phyloP scores from a whole-genome alignment of 768 basidiomycete genomes.

The Boletus reticuloceps region DNA sequence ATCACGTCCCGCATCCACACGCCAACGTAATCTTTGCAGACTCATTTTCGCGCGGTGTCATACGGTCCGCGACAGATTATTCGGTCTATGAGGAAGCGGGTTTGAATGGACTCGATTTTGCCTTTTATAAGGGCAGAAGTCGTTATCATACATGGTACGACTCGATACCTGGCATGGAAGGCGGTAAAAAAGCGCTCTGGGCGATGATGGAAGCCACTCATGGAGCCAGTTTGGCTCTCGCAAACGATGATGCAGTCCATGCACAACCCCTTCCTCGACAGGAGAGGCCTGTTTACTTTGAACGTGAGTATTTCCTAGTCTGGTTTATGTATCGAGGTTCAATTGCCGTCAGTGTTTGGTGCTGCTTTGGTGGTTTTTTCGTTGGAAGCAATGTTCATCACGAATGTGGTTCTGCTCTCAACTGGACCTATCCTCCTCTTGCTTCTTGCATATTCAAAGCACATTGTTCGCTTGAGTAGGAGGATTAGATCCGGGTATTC shows the following conservation, averaged over 20 bases:
- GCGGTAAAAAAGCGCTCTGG: conserved; percentile 62
- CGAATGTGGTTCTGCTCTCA: conserved; percentile 60
- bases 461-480: conserved; percentile 22
- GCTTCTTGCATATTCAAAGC: conserved; percentile 39
- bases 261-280: conserved; percentile 21
- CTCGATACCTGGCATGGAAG: conserved; percentile 55
- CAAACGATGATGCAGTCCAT: conserved; percentile 40
- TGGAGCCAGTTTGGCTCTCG: conserved; percentile 52
- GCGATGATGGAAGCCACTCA: conserved; percentile 70
- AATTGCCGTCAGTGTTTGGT: conserved; percentile 52
- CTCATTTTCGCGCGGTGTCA: conserved; percentile 59
- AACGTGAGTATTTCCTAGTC: conserved; percentile 45
- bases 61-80: conserved; percentile 75
- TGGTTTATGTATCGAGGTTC: neutral
- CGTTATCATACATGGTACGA: conserved; percentile 79
- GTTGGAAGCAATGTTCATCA: conserved; percentile 45
- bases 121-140: conserved; percentile 73
- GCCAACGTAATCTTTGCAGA: conserved; percentile 70
- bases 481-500: conserved; percentile 12
- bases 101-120: conserved; percentile 72
- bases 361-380: conserved; percentile 53
- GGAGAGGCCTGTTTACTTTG: conserved; percentile 61
- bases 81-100: conserved; percentile 57
- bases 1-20: conserved; percentile 61
- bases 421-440: conserved; percentile 57